Evolutionary conservation across 495 filamentous ascomycete species (phyloP).

Genomic region (Xylaria intraflava): DNA sequence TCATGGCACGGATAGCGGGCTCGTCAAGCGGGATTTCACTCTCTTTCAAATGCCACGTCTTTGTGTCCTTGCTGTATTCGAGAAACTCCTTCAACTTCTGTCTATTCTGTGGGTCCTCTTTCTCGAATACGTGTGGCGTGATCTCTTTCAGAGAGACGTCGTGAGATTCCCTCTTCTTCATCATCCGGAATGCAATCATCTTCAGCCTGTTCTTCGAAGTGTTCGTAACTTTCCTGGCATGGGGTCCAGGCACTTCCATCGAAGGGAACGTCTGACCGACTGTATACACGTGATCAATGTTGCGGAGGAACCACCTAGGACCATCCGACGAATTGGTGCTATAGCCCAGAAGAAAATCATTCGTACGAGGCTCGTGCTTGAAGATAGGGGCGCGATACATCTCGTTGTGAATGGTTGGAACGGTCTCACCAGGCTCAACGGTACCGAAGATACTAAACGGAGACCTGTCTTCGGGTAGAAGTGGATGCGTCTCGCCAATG

Average conservation of each 20-base stretch:
- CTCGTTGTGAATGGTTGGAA: slow-evolving; percentile 83
- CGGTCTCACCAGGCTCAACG: slow-evolving; percentile 80
- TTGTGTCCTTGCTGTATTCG: slow-evolving; percentile 71
- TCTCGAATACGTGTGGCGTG: slow-evolving; percentile 80
- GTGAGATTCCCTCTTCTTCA: slow-evolving; percentile 63
- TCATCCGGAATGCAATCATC: slow-evolving; percentile 84
- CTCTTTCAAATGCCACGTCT: slow-evolving; percentile 71
- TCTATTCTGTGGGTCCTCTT: slow-evolving; percentile 87
- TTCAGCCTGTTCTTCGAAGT: slow-evolving; percentile 91
- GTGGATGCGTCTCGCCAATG: slow-evolving; percentile 76
- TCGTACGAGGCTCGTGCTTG: slow-evolving; percentile 67
- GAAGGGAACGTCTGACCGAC: slow-evolving; percentile 91
- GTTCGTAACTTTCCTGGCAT: slow-evolving; percentile 90
- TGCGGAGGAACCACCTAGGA: slow-evolving; percentile 70
- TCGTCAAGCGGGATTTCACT: slow-evolving; percentile 71
- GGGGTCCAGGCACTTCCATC: slow-evolving; percentile 84
- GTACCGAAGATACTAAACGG: slow-evolving; percentile 93
- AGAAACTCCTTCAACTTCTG: slow-evolving; percentile 98
- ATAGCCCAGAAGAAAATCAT: slow-evolving; percentile 82
- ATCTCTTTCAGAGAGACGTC: slow-evolving; percentile 70
- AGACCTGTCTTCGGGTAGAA: slow-evolving; percentile 88
- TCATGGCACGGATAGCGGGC: slow-evolving; percentile 69
- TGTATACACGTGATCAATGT: slow-evolving; percentile 80
- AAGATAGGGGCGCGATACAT: slow-evolving; percentile 96
- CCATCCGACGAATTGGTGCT: slow-evolving; percentile 68